phyloP scores from a whole-genome alignment of 768 basidiomycete genomes.

The Mrakia blollopis region DNA sequence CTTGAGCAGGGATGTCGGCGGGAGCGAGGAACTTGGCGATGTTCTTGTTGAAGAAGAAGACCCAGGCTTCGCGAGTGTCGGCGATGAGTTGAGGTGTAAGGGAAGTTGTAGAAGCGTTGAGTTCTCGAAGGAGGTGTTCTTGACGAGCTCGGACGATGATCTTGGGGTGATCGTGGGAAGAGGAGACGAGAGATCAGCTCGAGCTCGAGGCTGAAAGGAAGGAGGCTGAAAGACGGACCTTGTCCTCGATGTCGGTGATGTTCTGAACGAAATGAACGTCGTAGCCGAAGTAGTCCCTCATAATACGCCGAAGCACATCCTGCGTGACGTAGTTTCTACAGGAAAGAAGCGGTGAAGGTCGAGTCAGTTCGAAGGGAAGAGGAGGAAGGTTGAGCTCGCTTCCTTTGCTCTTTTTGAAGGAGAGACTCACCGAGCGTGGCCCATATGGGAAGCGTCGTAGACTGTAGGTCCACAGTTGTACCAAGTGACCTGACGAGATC shows the following conservation, averaged over 20 bases:
- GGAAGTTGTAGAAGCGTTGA: constrained; percentile 47
- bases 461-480: constrained; percentile 99
- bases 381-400: constrained; percentile 2
- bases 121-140: constrained; percentile 45
- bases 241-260: constrained; percentile 98
- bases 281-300: constrained; percentile 94
- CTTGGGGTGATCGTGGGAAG: constrained; percentile 48
- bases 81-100: constrained; percentile 59
- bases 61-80: constrained; percentile 61
- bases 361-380: neutral
- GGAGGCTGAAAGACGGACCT: constrained; percentile 53
- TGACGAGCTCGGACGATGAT: constrained; percentile 88
- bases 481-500: constrained; percentile 66
- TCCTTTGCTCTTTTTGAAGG: neutral
- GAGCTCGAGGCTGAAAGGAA: neutral
- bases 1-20: constrained; percentile 47
- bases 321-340: constrained; percentile 91
- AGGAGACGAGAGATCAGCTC: constrained; percentile 9
- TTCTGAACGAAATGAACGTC: constrained; percentile 99
- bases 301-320: constrained; percentile 80
- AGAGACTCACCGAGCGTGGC: constrained; percentile 75
- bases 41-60: constrained; percentile 54
- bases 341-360: constrained; percentile 10
- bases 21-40: constrained; percentile 62
- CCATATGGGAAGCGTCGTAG: constrained; percentile 97